Conservation (phyloP, 495 filamentous ascomycete genomes). For the Penicillium cataractarum region DNA sequence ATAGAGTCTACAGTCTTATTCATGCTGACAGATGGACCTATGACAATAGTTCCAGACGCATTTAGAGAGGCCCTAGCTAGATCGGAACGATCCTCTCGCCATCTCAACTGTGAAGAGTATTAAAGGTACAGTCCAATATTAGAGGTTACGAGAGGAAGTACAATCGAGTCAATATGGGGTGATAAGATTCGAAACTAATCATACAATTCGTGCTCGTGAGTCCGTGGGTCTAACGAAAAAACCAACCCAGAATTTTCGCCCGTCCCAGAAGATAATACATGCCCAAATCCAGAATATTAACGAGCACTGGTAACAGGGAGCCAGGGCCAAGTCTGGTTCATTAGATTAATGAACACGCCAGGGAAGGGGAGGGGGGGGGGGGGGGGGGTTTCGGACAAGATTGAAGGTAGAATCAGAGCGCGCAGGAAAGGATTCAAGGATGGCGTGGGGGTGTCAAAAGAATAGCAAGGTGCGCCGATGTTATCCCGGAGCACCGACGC, state of each 20-base stretch:
- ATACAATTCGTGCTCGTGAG: slow-evolving; percentile 44
- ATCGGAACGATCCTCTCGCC: too few relatives aligned
- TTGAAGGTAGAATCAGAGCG: slow-evolving; percentile 14
- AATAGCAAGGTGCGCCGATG: slow-evolving; percentile 25
- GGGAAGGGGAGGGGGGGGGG: neutral
- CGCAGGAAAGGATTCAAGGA: slow-evolving; percentile 16
- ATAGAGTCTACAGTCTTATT: too few relatives aligned
- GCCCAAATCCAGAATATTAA: slow-evolving; percentile 30
- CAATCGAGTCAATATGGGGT: slow-evolving; percentile 2
- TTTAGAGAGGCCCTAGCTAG: too few relatives aligned
- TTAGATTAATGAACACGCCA: slow-evolving; percentile 25
- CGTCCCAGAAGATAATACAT: slow-evolving; percentile 45
- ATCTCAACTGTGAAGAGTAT: too few relatives aligned
- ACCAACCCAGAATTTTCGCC: slow-evolving; percentile 31
- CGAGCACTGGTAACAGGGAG: slow-evolving; percentile 28
- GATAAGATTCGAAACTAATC: slow-evolving; percentile 32
- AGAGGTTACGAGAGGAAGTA: neutral
- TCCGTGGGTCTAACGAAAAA: slow-evolving; percentile 30
- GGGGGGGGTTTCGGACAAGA: slow-evolving; percentile 13
- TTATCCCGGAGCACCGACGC: slow-evolving; percentile 24
- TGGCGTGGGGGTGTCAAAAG: slow-evolving; percentile 16
- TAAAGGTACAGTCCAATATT: neutral
- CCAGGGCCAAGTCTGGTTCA: slow-evolving; percentile 27
- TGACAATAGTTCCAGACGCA: too few relatives aligned
- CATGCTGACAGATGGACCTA: too few relatives aligned